Conservation (phyloP, 768 basidiomycete species). For the Amanita fuliginea region DNA sequence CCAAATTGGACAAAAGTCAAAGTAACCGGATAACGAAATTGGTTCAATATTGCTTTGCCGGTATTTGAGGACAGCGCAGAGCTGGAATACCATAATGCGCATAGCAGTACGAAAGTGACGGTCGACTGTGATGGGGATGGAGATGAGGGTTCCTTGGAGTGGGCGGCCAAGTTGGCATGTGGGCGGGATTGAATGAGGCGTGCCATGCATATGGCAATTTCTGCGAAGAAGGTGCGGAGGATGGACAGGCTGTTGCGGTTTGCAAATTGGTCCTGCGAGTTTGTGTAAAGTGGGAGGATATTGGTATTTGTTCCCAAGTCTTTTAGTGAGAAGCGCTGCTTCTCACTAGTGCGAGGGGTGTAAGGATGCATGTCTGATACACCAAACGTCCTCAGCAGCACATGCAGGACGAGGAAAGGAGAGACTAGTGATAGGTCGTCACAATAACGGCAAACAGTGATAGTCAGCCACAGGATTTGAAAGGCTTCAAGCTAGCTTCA, state of each 20-base stretch:
- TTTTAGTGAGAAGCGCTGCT: slow-evolving; percentile 6
- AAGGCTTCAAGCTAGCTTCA: too few species aligned
- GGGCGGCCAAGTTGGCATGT: neutral
- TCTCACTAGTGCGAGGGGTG: neutral
- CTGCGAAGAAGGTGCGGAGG: neutral
- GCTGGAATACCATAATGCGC: slow-evolving; percentile 85
- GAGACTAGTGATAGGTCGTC: neutral
- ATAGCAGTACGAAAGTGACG: slow-evolving; percentile 62
- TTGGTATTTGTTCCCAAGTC: neutral
- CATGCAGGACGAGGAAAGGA: neutral
- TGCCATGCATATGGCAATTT: neutral
- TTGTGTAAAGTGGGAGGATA: neutral
- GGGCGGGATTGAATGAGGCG: neutral
- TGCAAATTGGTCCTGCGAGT: neutral
- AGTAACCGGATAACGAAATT: slow-evolving; percentile 91
- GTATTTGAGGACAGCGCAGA: slow-evolving; percentile 95
- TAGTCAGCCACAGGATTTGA: too few species aligned
- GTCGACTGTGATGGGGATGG: slow-evolving; percentile 15
- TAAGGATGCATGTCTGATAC: neutral
- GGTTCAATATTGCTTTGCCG: slow-evolving; percentile 87
- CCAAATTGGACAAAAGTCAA: slow-evolving; percentile 97
- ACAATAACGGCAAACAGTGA: slow-evolving; percentile 1
- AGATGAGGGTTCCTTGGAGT: neutral
- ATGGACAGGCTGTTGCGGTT: neutral
- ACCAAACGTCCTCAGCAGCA: neutral